These are phyloP conservation scores for Notholithocarpus densiflorus DNA, from an alignment of 306 rosid species.

Conservation along the genomic window DNA sequence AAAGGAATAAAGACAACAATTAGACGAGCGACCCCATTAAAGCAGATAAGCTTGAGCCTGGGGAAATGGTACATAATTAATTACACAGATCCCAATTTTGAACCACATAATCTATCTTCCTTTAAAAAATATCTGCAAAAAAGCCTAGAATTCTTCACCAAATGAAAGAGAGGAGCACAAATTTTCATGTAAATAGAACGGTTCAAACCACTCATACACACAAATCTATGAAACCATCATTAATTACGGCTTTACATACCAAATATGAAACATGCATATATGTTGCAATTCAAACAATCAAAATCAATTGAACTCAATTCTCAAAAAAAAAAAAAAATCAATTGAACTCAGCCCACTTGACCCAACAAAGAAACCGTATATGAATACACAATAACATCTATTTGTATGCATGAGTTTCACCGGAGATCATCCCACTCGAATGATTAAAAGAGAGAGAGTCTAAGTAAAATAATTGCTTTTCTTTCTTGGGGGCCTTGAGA, in stretches of 20 bases:
- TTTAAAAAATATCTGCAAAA: constrained; percentile 33
- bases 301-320: no score
- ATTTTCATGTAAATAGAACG: background rate
- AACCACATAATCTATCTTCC: constrained; percentile 15
- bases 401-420: background rate
- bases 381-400: no score
- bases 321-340: no score
- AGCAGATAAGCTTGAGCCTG: constrained; percentile 20
- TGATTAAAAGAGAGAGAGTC: constrained; percentile 26
- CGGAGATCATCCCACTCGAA: constrained; percentile 15
- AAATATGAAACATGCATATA: no score
- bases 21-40: constrained; percentile 31
- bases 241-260: no score
- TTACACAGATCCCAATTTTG: constrained; percentile 43
- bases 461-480: constrained; percentile 43
- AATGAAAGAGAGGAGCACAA: background rate
- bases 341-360: no score
- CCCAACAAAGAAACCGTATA: no score
- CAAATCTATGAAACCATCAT: no score
- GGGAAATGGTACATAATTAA: constrained; percentile 20
- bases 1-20: constrained; percentile 43
- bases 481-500: constrained; percentile 37
- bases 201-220: background rate
- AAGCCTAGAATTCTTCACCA: background rate
- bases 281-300: no score